These are phyloP conservation scores for Polyporus arcularius DNA, from an alignment of 768 basidiomycete species.

Conservation along the genomic window DNA sequence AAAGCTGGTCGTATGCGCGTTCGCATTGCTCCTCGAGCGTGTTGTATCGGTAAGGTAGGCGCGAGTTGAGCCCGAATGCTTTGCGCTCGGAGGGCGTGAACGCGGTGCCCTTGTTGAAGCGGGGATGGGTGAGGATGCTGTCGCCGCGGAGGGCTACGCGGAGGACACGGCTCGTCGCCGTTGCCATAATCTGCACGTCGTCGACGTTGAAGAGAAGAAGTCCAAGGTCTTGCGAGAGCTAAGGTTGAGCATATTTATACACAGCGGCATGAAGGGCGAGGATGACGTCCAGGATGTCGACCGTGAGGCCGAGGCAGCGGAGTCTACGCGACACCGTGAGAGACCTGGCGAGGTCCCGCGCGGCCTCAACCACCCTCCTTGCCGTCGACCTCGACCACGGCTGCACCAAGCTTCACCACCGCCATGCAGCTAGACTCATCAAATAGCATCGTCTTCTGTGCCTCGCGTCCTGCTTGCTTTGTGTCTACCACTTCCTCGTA, in stretches of 20 bases:
- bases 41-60: slow-evolving; percentile 39
- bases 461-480: slow-evolving; percentile 5
- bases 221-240: background rate
- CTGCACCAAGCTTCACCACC: slow-evolving; percentile 1
- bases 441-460: background rate
- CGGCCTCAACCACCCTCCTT: background rate
- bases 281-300: slow-evolving; percentile 8
- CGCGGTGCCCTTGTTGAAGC: slow-evolving; percentile 80
- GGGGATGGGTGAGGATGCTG: slow-evolving; percentile 61
- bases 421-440: slow-evolving; percentile 1
- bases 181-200: slow-evolving; percentile 15
- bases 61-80: slow-evolving; percentile 58
- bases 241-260: slow-evolving; percentile 8
- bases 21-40: slow-evolving; percentile 73
- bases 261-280: background rate
- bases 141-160: slow-evolving; percentile 62
- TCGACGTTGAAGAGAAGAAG: slow-evolving; percentile 1
- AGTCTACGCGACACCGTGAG: slow-evolving; percentile 1
- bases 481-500: slow-evolving; percentile 6
- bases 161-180: slow-evolving; percentile 25
- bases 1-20: slow-evolving; percentile 70
- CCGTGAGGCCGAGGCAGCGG: background rate
- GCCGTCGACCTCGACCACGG: slow-evolving; percentile 13
- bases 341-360: background rate
- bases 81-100: slow-evolving; percentile 70